phyloP scores from a whole-genome alignment of 108 stramenopile genomes.

The Nannochloropsis salina region DNA sequence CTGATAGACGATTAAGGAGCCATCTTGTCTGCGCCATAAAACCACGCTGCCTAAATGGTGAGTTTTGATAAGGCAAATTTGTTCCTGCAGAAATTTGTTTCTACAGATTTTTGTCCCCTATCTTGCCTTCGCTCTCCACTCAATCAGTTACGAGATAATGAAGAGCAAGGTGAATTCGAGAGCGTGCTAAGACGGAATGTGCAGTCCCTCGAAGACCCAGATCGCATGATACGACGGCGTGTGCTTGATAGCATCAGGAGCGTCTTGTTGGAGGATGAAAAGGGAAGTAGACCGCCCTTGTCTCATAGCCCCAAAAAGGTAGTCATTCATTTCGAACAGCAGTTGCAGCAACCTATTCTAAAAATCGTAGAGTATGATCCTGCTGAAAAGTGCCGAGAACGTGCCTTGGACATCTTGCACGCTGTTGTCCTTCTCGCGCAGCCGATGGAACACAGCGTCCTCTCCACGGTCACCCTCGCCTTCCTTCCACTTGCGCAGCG shows the following conservation, averaged over 20 bases:
- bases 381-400: background rate
- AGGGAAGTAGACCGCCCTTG: background rate
- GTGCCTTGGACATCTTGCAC: background rate
- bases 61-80: too few species aligned
- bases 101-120: too few species aligned
- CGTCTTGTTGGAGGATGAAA: background rate
- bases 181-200: background rate
- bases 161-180: background rate
- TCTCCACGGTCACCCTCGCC: background rate
- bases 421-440: background rate
- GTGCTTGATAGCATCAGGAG: background rate
- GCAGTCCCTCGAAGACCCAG: background rate
- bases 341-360: background rate
- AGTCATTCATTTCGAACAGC: background rate
- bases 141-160: too few species aligned
- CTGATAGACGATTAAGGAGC: too few species aligned
- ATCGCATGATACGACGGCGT: constrained; percentile 5
- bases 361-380: constrained; percentile 7
- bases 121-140: too few species aligned
- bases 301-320: background rate
- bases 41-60: too few species aligned
- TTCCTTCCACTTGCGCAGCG: background rate
- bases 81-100: too few species aligned
- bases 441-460: background rate
- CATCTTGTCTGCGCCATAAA: too few species aligned